phyloP scores from a whole-genome alignment of 371 early-diverging fungal genomes.

The Syncephalastrum monosporum region DNA sequence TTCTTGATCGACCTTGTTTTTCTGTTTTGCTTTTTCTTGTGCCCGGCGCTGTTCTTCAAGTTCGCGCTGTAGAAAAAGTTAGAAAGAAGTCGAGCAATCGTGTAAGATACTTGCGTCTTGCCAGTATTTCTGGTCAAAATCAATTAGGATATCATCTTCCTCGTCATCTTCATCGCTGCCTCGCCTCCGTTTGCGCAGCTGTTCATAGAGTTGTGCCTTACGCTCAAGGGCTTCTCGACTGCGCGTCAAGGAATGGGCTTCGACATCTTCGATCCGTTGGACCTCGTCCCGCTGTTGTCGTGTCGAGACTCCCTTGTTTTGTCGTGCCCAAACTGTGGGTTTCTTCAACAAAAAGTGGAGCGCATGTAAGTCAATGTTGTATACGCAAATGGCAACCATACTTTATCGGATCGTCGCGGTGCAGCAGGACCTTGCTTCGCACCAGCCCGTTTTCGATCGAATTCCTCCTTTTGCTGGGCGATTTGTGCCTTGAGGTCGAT shows the following conservation, averaged over 20 bases:
- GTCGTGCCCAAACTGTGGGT: constrained; percentile 55
- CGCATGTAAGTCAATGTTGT: background rate
- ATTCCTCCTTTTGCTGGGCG: constrained; percentile 38
- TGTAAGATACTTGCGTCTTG: constrained; percentile 23
- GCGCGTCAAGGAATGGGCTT: constrained; percentile 31
- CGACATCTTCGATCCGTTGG: constrained; percentile 30
- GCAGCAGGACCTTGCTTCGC: constrained; percentile 33
- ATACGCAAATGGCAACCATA: background rate
- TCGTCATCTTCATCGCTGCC: constrained; percentile 26
- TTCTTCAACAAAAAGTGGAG: constrained; percentile 24
- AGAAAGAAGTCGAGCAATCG: background rate
- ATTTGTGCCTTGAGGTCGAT: constrained; percentile 43
- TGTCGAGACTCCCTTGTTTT: constrained; percentile 58
- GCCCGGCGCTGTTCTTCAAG: background rate
- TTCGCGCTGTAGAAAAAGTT: background rate
- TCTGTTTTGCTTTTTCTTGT: constrained; percentile 15
- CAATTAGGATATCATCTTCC: constrained; percentile 42
- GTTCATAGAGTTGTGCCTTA: constrained; percentile 67
- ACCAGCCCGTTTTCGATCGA: constrained; percentile 29
- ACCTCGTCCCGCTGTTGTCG: constrained; percentile 32
- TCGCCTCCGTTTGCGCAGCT: constrained; percentile 36
- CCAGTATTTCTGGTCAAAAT: constrained; percentile 49
- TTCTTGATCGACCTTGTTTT: constrained; percentile 15
- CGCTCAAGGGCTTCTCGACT: constrained; percentile 63
- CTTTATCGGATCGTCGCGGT: constrained; percentile 25